These are phyloP conservation scores for Gardenia jasminoides DNA, from an alignment of 257 asterid genomes.

Conservation along the genomic window DNA sequence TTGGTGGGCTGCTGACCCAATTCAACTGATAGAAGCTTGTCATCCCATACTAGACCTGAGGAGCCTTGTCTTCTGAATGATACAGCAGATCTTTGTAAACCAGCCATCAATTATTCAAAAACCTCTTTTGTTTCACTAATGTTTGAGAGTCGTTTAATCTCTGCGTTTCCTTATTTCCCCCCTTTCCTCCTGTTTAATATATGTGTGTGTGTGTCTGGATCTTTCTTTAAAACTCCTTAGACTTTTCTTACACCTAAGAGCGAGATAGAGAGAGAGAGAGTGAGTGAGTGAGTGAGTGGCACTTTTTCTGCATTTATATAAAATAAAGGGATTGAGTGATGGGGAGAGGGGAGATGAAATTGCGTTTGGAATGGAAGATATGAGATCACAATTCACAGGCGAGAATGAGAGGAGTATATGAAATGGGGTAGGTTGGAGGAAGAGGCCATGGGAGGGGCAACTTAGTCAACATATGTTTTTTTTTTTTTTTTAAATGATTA, in stretches of 20 bases:
- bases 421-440: neutral
- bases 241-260: neutral
- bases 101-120: constrained; percentile 42
- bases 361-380: neutral
- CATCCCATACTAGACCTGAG: constrained; percentile 90
- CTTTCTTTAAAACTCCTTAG: neutral
- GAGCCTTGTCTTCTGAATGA: constrained; percentile 89
- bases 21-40: constrained; percentile 59
- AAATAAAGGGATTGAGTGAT: neutral
- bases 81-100: constrained; percentile 74
- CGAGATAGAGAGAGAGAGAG: no score
- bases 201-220: neutral
- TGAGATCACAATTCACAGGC: neutral
- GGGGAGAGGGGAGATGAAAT: neutral
- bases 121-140: neutral
- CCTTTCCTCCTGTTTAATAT: neutral
- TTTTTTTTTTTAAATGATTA: neutral
- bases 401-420: neutral
- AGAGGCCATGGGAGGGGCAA: neutral
- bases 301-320: neutral
- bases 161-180: no score
- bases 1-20: constrained; percentile 30
- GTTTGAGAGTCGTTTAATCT: neutral
- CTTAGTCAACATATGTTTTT: neutral
- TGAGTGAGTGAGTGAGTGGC: neutral